phyloP scores from a whole-genome alignment of 805 yeast genomes.

The Yarrowia sp. region DNA sequence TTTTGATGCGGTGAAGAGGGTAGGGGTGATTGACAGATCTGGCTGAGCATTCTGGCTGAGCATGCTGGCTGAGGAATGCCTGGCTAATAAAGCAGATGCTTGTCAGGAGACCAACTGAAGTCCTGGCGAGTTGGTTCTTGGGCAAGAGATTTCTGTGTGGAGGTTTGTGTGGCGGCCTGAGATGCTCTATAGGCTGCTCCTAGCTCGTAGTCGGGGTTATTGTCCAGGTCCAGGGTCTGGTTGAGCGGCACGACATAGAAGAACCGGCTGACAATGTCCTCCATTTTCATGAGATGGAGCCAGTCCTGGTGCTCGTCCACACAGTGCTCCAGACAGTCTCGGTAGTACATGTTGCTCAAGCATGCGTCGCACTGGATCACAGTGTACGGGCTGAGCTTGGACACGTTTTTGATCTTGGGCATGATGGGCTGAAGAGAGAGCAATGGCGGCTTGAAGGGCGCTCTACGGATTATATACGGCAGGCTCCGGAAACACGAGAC shows the following conservation, averaged over 20 bases:
- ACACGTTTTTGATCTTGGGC: slow-evolving; percentile 29
- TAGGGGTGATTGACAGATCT: too few relatives aligned
- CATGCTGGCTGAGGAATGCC: too few relatives aligned
- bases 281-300: slow-evolving; percentile 4
- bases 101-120: background rate
- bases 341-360: slow-evolving; percentile 14
- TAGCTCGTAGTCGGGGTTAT: slow-evolving; percentile 32
- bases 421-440: background rate
- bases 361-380: slow-evolving; percentile 25
- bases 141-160: background rate
- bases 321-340: slow-evolving; percentile 25
- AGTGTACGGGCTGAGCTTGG: slow-evolving; percentile 2
- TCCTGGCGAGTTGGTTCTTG: background rate
- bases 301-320: slow-evolving; percentile 20
- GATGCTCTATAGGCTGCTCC: background rate
- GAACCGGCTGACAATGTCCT: slow-evolving; percentile 4
- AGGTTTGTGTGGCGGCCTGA: background rate
- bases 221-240: slow-evolving; percentile 20
- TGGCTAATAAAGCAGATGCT: background rate
- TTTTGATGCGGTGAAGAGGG: background rate
- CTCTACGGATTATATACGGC: slow-evolving; percentile 6
- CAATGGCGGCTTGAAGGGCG: too few relatives aligned
- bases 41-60: too few relatives aligned
- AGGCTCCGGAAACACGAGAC: background rate
- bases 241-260: slow-evolving; percentile 11